phyloP scores from a whole-genome alignment of 2,329 filamentous ascomycete genomes.

The Aspergillus fumigatus region DNA sequence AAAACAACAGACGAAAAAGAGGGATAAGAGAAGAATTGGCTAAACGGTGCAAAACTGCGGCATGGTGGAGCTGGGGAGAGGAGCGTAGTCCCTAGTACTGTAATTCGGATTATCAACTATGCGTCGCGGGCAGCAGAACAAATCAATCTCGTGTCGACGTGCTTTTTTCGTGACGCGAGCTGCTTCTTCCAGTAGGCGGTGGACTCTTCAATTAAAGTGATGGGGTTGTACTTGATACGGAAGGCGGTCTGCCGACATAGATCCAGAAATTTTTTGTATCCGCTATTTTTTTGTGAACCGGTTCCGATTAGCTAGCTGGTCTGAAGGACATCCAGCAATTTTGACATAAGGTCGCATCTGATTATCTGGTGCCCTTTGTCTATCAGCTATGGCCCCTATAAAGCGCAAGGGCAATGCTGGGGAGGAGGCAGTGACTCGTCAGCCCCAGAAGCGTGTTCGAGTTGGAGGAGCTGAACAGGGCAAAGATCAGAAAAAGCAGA shows the following conservation, averaged over 20 bases:
- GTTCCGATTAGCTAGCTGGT: conserved; percentile 10
- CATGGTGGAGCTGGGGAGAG: conserved; percentile 19
- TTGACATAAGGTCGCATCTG: conserved; percentile 21
- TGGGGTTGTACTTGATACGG: not conserved
- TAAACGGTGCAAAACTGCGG: conserved; percentile 9
- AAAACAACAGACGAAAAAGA: not conserved
- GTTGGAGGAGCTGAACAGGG: conserved; percentile 33
- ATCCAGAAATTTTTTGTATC: conserved; percentile 12
- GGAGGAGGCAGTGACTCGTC: conserved; percentile 31
- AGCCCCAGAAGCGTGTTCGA: conserved; percentile 39
- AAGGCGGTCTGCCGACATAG: conserved; percentile 17
- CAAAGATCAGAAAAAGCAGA: conserved; percentile 32
- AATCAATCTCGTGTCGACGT: conserved; percentile 20
- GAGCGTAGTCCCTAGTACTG: conserved; percentile 2
- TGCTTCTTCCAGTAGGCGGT: conserved; percentile 16
- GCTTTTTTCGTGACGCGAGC: conserved; percentile 24
- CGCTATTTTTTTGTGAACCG: conserved; percentile 14
- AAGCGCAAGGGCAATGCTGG: conserved; percentile 43
- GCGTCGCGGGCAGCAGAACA: conserved; percentile 8
- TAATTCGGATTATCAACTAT: not conserved
- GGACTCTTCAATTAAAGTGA: conserved; percentile 2
- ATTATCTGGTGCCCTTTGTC: conserved; percentile 21
- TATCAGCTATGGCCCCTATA: conserved; percentile 38
- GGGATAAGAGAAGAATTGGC: conserved; percentile 4
- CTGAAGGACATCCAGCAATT: conserved; percentile 18